A percentile compares a stretch with the other conserved stretches of the same genome.
Conservation (phyloP, 2,329 filamentous ascomycete species). For the Sporothrix curviconia region DNA sequence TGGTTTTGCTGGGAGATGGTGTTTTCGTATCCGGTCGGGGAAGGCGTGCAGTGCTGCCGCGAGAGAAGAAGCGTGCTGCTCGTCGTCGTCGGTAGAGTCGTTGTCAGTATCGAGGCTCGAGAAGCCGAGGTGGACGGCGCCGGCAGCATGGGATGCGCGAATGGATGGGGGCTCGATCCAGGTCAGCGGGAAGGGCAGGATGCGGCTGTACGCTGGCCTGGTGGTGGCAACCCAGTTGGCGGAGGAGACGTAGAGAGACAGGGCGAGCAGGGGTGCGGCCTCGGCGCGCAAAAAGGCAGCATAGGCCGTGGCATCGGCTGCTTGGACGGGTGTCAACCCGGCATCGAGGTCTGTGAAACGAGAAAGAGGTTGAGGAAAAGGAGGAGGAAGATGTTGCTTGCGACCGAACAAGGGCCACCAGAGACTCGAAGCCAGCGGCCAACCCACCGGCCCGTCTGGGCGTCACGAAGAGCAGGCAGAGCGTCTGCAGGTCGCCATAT, state of each 20-base stretch:
- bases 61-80: too few relatives aligned
- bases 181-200: constrained; percentile 80
- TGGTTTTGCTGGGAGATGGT: background rate
- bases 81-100: constrained; percentile 20
- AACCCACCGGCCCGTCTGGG: constrained; percentile 45
- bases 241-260: constrained; percentile 83
- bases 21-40: constrained; percentile 16
- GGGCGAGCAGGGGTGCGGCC: constrained; percentile 71
- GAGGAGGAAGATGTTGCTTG: constrained; percentile 20
- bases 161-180: constrained; percentile 75
- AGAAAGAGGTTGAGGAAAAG: constrained; percentile 22
- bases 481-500: constrained; percentile 33
- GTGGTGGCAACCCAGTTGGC: constrained; percentile 77
- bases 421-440: constrained; percentile 54
- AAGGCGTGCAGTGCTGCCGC: constrained; percentile 14
- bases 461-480: constrained; percentile 49
- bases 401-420: constrained; percentile 50
- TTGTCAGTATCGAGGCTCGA: constrained; percentile 56
- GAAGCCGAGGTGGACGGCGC: constrained; percentile 64
- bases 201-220: constrained; percentile 69
- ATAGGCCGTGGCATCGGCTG: constrained; percentile 46
- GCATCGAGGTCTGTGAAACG: constrained; percentile 32
- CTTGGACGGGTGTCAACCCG: constrained; percentile 32
- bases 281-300: constrained; percentile 66
- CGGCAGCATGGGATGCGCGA: constrained; percentile 61